A percentile compares a stretch with the other conserved stretches of the same genome.
These are phyloP conservation scores for Cytospora chrysosperma DNA, from an alignment of 2,329 filamentous ascomycete species.

Conservation along the genomic window DNA sequence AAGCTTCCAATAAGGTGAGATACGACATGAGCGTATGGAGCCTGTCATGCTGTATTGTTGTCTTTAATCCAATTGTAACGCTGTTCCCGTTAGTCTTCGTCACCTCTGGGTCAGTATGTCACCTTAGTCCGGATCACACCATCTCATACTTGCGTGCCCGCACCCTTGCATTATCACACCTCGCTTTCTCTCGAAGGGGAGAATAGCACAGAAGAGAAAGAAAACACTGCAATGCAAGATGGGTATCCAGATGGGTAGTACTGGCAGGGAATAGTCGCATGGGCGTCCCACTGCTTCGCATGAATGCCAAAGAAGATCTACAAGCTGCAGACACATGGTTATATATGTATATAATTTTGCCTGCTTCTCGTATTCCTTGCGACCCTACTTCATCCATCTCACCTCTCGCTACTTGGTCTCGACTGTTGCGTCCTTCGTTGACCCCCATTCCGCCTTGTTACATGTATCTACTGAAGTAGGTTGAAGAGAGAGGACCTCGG, in stretches of 20 bases:
- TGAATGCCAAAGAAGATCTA: conserved; percentile 1
- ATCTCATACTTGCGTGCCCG: conserved; percentile 14
- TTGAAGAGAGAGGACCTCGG: conserved; percentile 4
- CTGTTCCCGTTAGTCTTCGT: neutral
- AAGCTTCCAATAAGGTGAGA: neutral
- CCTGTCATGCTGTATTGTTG: neutral
- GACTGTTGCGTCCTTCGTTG: neutral
- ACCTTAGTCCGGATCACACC: conserved; percentile 23
- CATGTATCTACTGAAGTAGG: too few relatives aligned
- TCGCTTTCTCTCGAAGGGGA: too few relatives aligned
- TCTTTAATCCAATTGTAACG: conserved; percentile 1
- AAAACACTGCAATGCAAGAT: conserved; percentile 1
- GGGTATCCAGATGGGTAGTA: neutral
- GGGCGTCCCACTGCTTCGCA: conserved; percentile 4
- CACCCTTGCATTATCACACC: conserved; percentile 17
- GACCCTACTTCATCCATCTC: neutral
- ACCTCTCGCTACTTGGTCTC: neutral
- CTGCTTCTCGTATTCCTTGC: conserved; percentile 3
- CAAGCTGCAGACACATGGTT: neutral
- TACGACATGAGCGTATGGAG: neutral
- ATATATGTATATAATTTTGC: conserved; percentile 1
- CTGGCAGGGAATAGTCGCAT: neutral
- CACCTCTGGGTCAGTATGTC: conserved; percentile 11
- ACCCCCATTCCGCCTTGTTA: neutral
- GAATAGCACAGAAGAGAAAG: too few relatives aligned